phyloP scores from a whole-genome alignment of 805 yeast genomes.

The Metschnikowia aberdeeniae region DNA sequence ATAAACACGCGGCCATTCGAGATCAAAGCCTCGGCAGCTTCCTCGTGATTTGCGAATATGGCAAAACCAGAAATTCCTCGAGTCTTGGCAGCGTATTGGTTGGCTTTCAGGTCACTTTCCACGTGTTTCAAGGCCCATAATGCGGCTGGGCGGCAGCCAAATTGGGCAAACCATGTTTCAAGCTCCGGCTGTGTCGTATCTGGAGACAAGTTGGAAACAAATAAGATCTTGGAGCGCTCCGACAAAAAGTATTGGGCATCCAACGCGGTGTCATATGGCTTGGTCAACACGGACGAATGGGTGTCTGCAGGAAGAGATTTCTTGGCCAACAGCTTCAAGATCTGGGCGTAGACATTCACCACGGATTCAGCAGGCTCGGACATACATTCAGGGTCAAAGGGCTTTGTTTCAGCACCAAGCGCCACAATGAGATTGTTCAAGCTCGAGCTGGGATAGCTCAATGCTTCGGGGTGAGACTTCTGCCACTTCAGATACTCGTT shows the following conservation, averaged over 20 bases:
- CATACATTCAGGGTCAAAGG: slow-evolving; percentile 38
- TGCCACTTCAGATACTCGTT: slow-evolving; percentile 75
- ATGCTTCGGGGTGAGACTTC: slow-evolving; percentile 49
- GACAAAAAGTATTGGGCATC: slow-evolving; percentile 64
- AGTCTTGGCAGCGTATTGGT: slow-evolving; percentile 27
- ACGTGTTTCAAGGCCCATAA: slow-evolving; percentile 82
- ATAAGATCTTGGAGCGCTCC: slow-evolving; percentile 76
- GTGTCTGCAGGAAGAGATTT: slow-evolving; percentile 49
- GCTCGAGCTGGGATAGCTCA: slow-evolving; percentile 31
- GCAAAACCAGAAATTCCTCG: slow-evolving; percentile 69
- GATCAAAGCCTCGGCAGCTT: slow-evolving; percentile 71
- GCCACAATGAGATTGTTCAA: slow-evolving; percentile 44
- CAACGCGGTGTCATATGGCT: slow-evolving; percentile 72
- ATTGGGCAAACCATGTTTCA: slow-evolving; percentile 87
- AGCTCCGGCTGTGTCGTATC: slow-evolving; percentile 89
- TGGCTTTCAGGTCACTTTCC: slow-evolving; percentile 17
- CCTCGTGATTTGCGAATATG: slow-evolving; percentile 79
- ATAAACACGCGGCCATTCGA: slow-evolving; percentile 75
- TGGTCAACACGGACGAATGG: slow-evolving; percentile 53
- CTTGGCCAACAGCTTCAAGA: slow-evolving; percentile 45
- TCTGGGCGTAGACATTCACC: slow-evolving; percentile 40
- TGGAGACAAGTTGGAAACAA: slow-evolving; percentile 71
- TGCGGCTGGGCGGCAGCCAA: slow-evolving; percentile 81
- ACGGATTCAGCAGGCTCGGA: slow-evolving; percentile 26
- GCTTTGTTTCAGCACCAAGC: slow-evolving; percentile 37